A percentile compares a stretch with the other conserved stretches of the same genome.
phyloP scores from a whole-genome alignment of 2,329 filamentous ascomycete species.

The Zelopaecilomyces penicillatus region DNA sequence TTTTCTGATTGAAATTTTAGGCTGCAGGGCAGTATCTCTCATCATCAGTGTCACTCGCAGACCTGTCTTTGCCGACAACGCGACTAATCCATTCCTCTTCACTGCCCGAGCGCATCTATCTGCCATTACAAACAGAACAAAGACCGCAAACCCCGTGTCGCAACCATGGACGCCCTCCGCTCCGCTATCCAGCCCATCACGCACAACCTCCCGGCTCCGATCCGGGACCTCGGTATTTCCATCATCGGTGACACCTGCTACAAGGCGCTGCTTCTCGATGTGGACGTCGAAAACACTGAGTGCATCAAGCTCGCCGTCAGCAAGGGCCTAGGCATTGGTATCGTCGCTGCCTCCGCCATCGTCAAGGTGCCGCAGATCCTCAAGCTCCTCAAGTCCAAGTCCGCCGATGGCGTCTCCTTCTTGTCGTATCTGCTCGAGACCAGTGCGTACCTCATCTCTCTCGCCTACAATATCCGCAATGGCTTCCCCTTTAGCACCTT shows the following conservation, averaged over 20 bases:
- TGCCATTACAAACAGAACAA: background rate
- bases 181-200: slow-evolving; percentile 60
- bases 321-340: slow-evolving; percentile 87
- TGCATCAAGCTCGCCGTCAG: slow-evolving; percentile 87
- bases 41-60: too few relatives aligned
- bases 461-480: slow-evolving; percentile 87
- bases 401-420: slow-evolving; percentile 77
- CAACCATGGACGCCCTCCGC: slow-evolving; percentile 53
- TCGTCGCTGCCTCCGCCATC: slow-evolving; percentile 80
- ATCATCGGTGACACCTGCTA: slow-evolving; percentile 83
- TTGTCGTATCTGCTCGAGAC: slow-evolving; percentile 91
- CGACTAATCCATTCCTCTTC: background rate
- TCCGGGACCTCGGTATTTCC: slow-evolving; percentile 66
- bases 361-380: slow-evolving; percentile 97
- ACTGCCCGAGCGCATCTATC: background rate
- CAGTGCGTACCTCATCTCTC: slow-evolving; percentile 72
- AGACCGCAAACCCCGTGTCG: background rate
- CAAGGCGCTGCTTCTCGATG: slow-evolving; percentile 72
- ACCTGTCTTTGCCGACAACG: too few relatives aligned
- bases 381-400: slow-evolving; percentile 77
- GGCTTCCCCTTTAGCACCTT: slow-evolving; percentile 94
- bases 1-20: background rate
- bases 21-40: too few relatives aligned
- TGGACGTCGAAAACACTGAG: slow-evolving; percentile 66
- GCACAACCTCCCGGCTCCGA: slow-evolving; percentile 61